Evolutionary conservation across 345 rosid genomes (phyloP).

Genomic region (Limnanthes douglasii): DNA sequence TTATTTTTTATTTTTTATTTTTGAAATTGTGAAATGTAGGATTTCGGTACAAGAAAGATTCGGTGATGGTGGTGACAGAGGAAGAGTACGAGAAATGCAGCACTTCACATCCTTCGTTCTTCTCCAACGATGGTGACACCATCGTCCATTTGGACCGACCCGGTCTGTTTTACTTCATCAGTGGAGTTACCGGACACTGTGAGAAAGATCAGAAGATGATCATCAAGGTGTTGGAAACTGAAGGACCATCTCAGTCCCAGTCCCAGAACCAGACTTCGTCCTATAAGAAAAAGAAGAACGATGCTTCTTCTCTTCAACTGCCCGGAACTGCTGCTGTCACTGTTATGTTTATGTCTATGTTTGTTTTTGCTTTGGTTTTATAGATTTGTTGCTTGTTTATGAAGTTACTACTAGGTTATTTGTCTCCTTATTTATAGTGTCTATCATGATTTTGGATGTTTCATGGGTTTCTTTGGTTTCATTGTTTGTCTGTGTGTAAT

Average conservation of each 20-base stretch:
- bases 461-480: too few relatives aligned
- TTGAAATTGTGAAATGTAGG: slow-evolving; percentile 12
- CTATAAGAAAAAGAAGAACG: too few relatives aligned
- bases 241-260: slow-evolving; percentile 12
- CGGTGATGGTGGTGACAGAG: slow-evolving; percentile 37
- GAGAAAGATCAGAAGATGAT: slow-evolving; percentile 55
- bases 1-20: background rate
- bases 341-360: too few relatives aligned
- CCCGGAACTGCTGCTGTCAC: too few relatives aligned
- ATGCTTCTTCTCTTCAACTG: too few relatives aligned
- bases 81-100: slow-evolving; percentile 54
- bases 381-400: too few relatives aligned
- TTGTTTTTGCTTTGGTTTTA: too few relatives aligned
- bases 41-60: slow-evolving; percentile 43
- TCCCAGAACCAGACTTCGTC: slow-evolving; percentile 9
- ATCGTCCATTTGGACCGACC: slow-evolving; percentile 25
- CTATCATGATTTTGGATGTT: too few relatives aligned
- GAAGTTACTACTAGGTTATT: too few relatives aligned
- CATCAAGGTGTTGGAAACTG: slow-evolving; percentile 42
- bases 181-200: slow-evolving; percentile 47
- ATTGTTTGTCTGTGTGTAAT: too few relatives aligned
- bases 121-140: slow-evolving; percentile 39
- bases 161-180: slow-evolving; percentile 47
- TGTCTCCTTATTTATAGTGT: too few relatives aligned
- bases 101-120: slow-evolving; percentile 29